Conservation (phyloP, 352 stramenopile genomes). For the Thalassiosira exigua region DNA sequence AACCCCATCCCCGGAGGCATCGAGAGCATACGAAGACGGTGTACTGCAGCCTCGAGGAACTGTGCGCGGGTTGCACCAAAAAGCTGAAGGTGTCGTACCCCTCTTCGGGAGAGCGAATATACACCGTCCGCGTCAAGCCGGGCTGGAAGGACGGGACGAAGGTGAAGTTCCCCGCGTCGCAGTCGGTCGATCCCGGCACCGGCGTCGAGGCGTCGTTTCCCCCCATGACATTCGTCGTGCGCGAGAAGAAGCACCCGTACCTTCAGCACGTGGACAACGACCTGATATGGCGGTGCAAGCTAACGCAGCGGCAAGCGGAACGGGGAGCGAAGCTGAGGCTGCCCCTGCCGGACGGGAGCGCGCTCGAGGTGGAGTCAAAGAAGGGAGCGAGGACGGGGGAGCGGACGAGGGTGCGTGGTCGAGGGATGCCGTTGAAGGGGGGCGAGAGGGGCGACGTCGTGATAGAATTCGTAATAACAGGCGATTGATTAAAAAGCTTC, state of each 20-base stretch:
- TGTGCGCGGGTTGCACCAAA: constrained; percentile 72
- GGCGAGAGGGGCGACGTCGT: constrained; percentile 70
- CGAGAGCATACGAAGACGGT: constrained; percentile 49
- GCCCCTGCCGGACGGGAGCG: constrained; percentile 69
- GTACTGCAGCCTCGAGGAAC: constrained; percentile 69
- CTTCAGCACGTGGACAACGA: constrained; percentile 53
- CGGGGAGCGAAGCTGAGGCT: constrained; percentile 59
- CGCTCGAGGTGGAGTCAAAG: constrained; percentile 48
- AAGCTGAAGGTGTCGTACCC: constrained; percentile 75
- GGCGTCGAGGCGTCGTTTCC: constrained; percentile 38
- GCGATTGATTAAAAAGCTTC: constrained; percentile 21
- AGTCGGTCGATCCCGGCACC: constrained; percentile 4
- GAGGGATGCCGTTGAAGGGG: constrained; percentile 75
- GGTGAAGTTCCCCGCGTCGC: constrained; percentile 67
- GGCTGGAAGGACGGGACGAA: constrained; percentile 78
- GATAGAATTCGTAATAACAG: constrained; percentile 67
- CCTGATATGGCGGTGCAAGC: constrained; percentile 64
- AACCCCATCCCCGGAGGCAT: constrained; percentile 14
- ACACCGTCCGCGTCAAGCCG: constrained; percentile 64
- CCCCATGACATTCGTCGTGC: constrained; percentile 61
- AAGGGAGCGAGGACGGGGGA: constrained; percentile 30
- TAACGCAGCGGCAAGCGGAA: constrained; percentile 49
- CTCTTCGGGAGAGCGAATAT: constrained; percentile 55
- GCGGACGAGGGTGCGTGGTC: constrained; percentile 47
- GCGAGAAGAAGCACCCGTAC: constrained; percentile 68